Base-by-base conservation (phyloP, 2,329 filamentous ascomycete genomes). In the Aspergillus piperis region DNA sequence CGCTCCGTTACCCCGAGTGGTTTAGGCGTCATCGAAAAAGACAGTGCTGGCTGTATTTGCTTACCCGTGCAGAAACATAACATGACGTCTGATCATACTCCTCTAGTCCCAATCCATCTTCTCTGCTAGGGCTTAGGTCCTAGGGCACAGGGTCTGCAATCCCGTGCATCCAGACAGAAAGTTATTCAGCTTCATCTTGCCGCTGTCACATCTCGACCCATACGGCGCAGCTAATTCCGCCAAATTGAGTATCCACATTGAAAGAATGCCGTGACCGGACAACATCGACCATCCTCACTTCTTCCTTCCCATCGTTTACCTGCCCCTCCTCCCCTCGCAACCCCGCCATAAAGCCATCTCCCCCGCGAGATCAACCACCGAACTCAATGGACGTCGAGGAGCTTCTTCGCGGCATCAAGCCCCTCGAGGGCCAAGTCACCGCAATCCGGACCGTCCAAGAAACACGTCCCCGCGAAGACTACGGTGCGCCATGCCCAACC, bases 401-500 rank as follows among this genome's bases (percentile, higher is more conserved):
- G 36, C 58, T 63, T 7, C 42, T 78, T 32, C 64, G 65, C 23
- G 61, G 52, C 27, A 62, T 78, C 17, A 54, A 63, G 50, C 74
- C 77, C 49, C 63, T 77, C 7, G 36, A 61, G 5, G 77, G 77
- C 32, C 49, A 70, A n/a, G 69, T 80, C 32, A 60, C 73, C 36
- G 73, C 78, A 13, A 70, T 81, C 50, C 76, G 73, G 60, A 80
- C 79, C 0, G 69, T 81, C 8, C 78, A 81, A 57, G 77, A 81
- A 64, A 75, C 75, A 11, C 70, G 69, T 13, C 73, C 78, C 0
- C 66, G 62, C 5, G 75, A 80, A 62, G 75, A 76, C 25, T 79
- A 76, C 58, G 76, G 79, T 81, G 66, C 51, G 73, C 60, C 4
- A 17, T 7, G 13, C n/a, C 6, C 19, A 30, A 3, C 13, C 21